A percentile compares a stretch with the other conserved stretches of the same genome.
Conservation (phyloP, 108 stramenopile species). For the Stephanodiscus triporus region DNA sequence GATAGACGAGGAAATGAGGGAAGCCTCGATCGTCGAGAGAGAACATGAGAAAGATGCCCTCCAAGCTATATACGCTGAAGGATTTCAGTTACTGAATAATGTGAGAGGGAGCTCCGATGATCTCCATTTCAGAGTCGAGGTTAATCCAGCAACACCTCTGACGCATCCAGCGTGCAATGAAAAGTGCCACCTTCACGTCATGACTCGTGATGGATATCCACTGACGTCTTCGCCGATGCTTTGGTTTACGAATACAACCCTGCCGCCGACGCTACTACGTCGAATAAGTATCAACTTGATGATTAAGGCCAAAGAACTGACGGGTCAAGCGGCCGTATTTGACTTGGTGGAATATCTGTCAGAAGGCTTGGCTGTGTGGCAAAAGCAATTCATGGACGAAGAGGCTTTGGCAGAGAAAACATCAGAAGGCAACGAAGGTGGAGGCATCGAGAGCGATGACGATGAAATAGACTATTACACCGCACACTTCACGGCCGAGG, state of each 20-base stretch:
- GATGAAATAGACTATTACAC: constrained; percentile 49
- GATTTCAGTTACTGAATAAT: constrained; percentile 33
- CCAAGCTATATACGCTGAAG: constrained; percentile 72
- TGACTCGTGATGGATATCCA: constrained; percentile 61
- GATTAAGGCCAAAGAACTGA: constrained; percentile 40
- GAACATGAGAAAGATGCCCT: constrained; percentile 71
- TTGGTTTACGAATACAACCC: constrained; percentile 59
- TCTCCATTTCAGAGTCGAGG: constrained; percentile 43
- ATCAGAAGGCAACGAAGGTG: constrained; percentile 38
- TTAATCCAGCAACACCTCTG: constrained; percentile 40
- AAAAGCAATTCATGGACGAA: constrained; percentile 53
- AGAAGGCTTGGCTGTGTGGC: constrained; percentile 47
- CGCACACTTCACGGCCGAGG: constrained; percentile 46
- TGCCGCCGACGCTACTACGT: constrained; percentile 66
- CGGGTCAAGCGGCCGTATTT: constrained; percentile 61
- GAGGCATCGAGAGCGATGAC: constrained; percentile 39
- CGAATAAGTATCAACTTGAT: constrained; percentile 49
- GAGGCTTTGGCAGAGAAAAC: constrained; percentile 37
- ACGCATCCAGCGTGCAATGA: constrained; percentile 54
- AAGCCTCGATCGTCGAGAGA: constrained; percentile 56
- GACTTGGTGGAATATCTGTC: constrained; percentile 53
- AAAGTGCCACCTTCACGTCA: constrained; percentile 59
- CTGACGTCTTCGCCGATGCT: constrained; percentile 49
- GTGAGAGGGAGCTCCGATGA: background rate
- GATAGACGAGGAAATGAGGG: constrained; percentile 38